Conservation (phyloP, 129 eudicot species). For the Mikania micrantha region DNA sequence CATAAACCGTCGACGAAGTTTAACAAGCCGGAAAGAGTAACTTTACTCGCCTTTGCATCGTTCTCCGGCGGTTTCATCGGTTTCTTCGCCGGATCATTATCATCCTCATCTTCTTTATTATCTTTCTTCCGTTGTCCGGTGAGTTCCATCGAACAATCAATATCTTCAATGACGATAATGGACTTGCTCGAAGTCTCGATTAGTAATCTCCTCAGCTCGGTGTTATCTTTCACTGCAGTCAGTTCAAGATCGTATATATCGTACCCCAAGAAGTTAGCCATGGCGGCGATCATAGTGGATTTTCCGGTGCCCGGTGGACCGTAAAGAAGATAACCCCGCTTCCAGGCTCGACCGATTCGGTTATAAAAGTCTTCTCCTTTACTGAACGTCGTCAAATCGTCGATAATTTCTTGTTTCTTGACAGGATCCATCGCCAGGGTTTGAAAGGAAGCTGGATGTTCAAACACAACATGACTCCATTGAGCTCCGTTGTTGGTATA, state of each 20-base stretch:
- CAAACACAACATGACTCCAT: slow-evolving; percentile 34
- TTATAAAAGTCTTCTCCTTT: slow-evolving; percentile 29
- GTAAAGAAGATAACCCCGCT: slow-evolving; percentile 33
- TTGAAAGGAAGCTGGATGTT: slow-evolving; percentile 33
- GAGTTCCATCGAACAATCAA: slow-evolving; percentile 35
- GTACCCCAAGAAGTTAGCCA: slow-evolving; percentile 29
- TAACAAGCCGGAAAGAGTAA: slow-evolving; percentile 26
- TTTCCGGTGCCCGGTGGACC: slow-evolving; percentile 39
- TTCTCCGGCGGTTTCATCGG: slow-evolving; percentile 6
- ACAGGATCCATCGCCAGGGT: slow-evolving; percentile 34
- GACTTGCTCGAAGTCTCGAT: slow-evolving; percentile 35
- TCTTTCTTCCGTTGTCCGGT: slow-evolving; percentile 31
- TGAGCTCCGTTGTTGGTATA: slow-evolving; percentile 28
- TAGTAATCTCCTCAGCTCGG: slow-evolving; percentile 23
- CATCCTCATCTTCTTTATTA: slow-evolving; percentile 9
- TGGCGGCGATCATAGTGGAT: slow-evolving; percentile 42
- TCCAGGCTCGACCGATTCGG: slow-evolving; percentile 36
- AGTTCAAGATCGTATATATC: slow-evolving; percentile 34
- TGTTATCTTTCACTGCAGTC: slow-evolving; percentile 31
- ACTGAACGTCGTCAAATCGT: slow-evolving; percentile 30
- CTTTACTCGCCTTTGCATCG: slow-evolving; percentile 21
- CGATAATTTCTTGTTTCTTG: slow-evolving; percentile 26
- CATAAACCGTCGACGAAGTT: slow-evolving; percentile 33
- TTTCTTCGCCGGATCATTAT: slow-evolving; percentile 4
- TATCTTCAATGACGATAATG: slow-evolving; percentile 36